Conservation (phyloP, 345 rosid genomes). For the Clarkia xantiana region DNA sequence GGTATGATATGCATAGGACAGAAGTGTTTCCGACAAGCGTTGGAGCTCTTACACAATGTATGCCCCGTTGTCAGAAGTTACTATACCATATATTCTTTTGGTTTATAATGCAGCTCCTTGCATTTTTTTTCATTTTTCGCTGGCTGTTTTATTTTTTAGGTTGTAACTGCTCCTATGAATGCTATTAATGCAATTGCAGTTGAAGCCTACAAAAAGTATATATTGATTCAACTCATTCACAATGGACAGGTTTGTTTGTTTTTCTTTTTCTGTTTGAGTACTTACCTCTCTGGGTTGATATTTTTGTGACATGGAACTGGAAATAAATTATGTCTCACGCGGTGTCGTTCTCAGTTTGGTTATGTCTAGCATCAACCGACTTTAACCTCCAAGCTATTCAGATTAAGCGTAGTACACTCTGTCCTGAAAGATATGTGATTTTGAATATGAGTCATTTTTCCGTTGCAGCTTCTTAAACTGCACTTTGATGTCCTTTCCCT, state of each 20-base stretch:
- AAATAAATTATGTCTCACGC: background rate
- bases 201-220: constrained; percentile 87
- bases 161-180: constrained; percentile 86
- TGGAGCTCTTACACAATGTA: constrained; percentile 87
- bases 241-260: constrained; percentile 50
- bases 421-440: no score
- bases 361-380: no score
- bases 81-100: background rate
- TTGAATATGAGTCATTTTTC: no score
- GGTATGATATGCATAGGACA: constrained; percentile 93
- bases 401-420: no score
- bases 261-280: background rate
- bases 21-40: constrained; percentile 65
- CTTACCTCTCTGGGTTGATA: background rate
- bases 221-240: constrained; percentile 70
- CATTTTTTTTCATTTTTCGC: constrained; percentile 5
- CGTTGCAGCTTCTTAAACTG: no score
- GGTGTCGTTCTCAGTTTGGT: no score
- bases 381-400: no score
- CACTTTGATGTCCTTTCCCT: no score
- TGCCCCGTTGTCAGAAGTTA: constrained; percentile 5
- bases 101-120: background rate
- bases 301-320: background rate
- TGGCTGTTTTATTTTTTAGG: constrained; percentile 27
- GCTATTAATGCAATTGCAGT: constrained; percentile 65